phyloP scores from a whole-genome alignment of 805 yeast genomes.

The Starmerella vaccinii region DNA sequence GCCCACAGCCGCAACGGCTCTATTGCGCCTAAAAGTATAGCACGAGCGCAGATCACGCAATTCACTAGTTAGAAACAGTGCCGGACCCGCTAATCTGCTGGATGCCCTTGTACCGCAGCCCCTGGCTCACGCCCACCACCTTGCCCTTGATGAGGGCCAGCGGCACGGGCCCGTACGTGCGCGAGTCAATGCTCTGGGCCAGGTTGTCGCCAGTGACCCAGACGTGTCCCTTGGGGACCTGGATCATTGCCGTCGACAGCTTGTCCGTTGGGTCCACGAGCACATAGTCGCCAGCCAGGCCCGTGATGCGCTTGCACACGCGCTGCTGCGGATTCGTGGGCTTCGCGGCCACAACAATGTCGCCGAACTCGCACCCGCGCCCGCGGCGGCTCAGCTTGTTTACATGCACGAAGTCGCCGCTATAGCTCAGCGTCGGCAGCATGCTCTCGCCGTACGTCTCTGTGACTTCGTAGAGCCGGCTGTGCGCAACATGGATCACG shows the following conservation, averaged over 20 bases:
- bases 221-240: conserved; percentile 86
- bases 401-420: conserved; percentile 70
- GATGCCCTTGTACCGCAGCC: conserved; percentile 2
- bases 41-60: not conserved
- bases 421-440: conserved; percentile 76
- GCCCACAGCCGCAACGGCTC: no score
- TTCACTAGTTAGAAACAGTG: not conserved
- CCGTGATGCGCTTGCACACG: conserved; percentile 87
- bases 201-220: conserved; percentile 97
- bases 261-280: conserved; percentile 54
- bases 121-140: conserved; percentile 32
- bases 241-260: conserved; percentile 44
- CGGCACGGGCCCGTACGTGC: conserved; percentile 84
- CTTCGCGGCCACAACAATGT: conserved; percentile 74
- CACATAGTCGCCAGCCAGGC: conserved; percentile 89
- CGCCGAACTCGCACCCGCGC: conserved; percentile 63
- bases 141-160: conserved; percentile 82
- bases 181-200: conserved; percentile 75
- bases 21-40: no score
- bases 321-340: conserved; percentile 80
- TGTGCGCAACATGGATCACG: conserved; percentile 50
- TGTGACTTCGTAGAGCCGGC: conserved; percentile 59
- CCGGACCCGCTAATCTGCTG: conserved; percentile 1
- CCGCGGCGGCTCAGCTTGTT: conserved; percentile 56
- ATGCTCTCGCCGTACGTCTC: conserved; percentile 88